Evolutionary conservation across 1,284 basidiomycete species (phyloP).

Genomic region (Porogramme epimiltina): DNA sequence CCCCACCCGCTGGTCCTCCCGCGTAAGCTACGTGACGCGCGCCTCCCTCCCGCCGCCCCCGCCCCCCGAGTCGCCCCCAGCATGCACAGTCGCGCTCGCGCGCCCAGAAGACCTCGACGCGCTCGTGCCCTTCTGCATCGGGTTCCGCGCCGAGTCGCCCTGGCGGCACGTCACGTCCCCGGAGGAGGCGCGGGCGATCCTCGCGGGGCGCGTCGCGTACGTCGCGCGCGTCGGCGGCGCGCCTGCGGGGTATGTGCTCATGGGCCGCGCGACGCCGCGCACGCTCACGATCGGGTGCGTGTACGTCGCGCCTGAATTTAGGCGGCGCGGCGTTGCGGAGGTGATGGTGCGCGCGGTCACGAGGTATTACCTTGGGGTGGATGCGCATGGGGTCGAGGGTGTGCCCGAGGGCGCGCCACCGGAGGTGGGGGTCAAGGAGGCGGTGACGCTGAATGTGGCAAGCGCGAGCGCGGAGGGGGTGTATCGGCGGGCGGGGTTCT

Average conservation of each 20-base stretch:
- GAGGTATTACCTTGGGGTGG: slow-evolving; percentile 23
- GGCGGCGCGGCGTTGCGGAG: slow-evolving; percentile 27
- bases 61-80: background rate
- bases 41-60: slow-evolving; percentile 17
- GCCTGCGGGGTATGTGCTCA: slow-evolving; percentile 19
- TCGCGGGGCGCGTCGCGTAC: slow-evolving; percentile 6
- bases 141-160: slow-evolving; percentile 13
- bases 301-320: slow-evolving; percentile 22
- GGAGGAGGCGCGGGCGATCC: slow-evolving; percentile 6
- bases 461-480: background rate
- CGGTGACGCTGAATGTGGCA: slow-evolving; percentile 10
- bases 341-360: slow-evolving; percentile 23
- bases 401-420: slow-evolving; percentile 11
- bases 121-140: slow-evolving; percentile 20
- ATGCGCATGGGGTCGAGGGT: slow-evolving; percentile 13
- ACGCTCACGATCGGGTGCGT: slow-evolving; percentile 28
- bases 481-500: slow-evolving; percentile 9
- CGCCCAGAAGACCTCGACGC: slow-evolving; percentile 11
- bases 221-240: slow-evolving; percentile 17
- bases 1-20: slow-evolving; percentile 3
- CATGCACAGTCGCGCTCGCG: background rate
- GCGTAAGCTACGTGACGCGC: slow-evolving; percentile 18
- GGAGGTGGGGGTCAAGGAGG: slow-evolving; percentile 8
- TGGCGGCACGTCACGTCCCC: background rate
- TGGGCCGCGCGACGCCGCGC: slow-evolving; percentile 22